Evolutionary conservation across 441 rosid genomes (phyloP).

Genomic region (Syzygium syzygioides): DNA sequence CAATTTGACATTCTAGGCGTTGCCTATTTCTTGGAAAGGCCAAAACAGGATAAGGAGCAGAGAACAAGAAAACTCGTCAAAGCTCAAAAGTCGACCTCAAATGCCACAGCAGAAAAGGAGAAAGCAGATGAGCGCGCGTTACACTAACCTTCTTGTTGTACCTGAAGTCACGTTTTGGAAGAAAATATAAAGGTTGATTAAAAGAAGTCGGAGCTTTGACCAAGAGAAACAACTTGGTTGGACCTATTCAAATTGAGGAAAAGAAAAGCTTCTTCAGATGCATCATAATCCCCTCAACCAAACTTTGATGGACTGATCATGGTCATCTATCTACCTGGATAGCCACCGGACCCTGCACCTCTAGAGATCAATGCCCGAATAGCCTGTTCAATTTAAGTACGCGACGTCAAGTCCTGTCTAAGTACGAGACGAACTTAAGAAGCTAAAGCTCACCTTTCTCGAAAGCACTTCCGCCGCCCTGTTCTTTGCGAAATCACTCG

Average conservation of each 20-base stretch:
- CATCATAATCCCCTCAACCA: constrained; percentile 6
- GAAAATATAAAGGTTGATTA: constrained; percentile 73
- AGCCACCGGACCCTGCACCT: constrained; percentile 74
- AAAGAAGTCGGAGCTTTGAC: constrained; percentile 71
- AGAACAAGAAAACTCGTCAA: background rate
- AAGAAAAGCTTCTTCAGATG: background rate
- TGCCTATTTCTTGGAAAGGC: background rate
- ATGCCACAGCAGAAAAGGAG: background rate
- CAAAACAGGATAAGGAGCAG: background rate
- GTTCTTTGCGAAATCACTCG: constrained; percentile 45
- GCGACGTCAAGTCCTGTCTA: background rate
- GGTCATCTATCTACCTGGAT: constrained; percentile 51
- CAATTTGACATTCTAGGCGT: background rate
- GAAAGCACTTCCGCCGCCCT: constrained; percentile 70
- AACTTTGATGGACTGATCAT: background rate
- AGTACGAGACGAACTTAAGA: background rate
- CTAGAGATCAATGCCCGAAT: constrained; percentile 61
- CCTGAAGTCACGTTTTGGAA: constrained; percentile 91
- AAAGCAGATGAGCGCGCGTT: background rate
- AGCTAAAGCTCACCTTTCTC: constrained; percentile 47
- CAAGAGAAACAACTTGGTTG: constrained; percentile 69
- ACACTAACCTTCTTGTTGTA: constrained; percentile 65
- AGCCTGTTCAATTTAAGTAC: constrained; percentile 35
- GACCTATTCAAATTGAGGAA: constrained; percentile 36
- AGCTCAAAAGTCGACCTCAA: background rate